phyloP scores from a whole-genome alignment of 495 filamentous ascomycete species.

The Penicillium subrubescens region DNA sequence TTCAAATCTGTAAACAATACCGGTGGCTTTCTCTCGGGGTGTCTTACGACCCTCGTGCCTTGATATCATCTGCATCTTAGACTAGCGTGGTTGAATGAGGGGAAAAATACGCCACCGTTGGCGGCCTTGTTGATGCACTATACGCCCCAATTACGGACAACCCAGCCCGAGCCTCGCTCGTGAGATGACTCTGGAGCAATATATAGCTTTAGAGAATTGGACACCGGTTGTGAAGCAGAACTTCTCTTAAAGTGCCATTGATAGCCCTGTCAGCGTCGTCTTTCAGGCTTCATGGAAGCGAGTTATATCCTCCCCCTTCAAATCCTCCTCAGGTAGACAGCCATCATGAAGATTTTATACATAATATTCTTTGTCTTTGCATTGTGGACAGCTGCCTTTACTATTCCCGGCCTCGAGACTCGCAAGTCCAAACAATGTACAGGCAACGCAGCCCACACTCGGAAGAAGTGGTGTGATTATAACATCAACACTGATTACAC shows the following conservation, averaged over 20 bases:
- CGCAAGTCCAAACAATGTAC: constrained; percentile 25
- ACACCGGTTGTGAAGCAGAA: background rate
- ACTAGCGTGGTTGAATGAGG: background rate
- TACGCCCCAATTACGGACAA: background rate
- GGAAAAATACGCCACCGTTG: background rate
- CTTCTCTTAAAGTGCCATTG: background rate
- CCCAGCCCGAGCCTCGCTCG: background rate
- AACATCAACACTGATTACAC: constrained; percentile 60
- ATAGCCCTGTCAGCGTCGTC: background rate
- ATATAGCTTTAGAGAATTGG: background rate
- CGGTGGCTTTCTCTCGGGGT: background rate
- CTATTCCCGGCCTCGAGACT: constrained; percentile 6
- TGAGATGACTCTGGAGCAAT: background rate
- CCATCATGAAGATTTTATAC: constrained; percentile 1
- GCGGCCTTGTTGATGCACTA: background rate
- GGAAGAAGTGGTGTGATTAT: constrained; percentile 46
- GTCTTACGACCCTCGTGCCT: background rate
- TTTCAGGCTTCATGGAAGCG: background rate
- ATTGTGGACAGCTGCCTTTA: background rate
- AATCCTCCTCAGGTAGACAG: background rate
- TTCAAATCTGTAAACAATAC: background rate
- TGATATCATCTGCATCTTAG: background rate
- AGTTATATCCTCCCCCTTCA: background rate
- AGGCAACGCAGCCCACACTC: constrained; percentile 43
- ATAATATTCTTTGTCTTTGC: background rate